phyloP scores from a whole-genome alignment of 163 green algal genomes.

The Prototheca stagnorum region DNA sequence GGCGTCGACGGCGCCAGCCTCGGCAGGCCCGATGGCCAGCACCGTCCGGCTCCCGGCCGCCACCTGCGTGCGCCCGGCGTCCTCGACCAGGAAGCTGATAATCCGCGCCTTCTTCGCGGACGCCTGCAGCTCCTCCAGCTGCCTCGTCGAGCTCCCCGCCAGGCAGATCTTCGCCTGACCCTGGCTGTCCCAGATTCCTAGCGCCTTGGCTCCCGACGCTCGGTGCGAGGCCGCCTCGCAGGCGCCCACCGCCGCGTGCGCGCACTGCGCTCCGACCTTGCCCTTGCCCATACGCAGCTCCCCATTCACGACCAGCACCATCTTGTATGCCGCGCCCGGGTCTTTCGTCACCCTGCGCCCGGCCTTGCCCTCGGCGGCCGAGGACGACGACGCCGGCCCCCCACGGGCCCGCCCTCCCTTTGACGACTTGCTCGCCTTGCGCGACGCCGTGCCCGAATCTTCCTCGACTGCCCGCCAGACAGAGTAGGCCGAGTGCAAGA shows the following conservation, averaged over 20 bases:
- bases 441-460: no score
- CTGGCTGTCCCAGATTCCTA: conserved; percentile 48
- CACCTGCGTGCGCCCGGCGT: conserved; percentile 61
- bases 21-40: conserved; percentile 57
- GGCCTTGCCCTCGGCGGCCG: no score
- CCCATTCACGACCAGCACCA: conserved; percentile 19
- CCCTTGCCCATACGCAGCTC: conserved; percentile 57
- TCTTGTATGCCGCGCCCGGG: conserved; percentile 6
- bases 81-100: conserved; percentile 38
- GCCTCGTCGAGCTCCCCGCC: no score
- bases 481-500: no score
- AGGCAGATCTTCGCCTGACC: conserved; percentile 66
- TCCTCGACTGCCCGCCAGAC: no score
- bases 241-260: conserved; percentile 48
- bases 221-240: no score
- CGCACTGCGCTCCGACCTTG: conserved; percentile 63
- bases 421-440: no score
- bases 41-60: conserved; percentile 51
- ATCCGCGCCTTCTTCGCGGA: conserved; percentile 21
- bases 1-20: conserved; percentile 33
- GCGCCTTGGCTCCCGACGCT: no score
- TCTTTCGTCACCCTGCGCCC: no score
- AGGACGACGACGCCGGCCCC: no score
- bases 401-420: no score
- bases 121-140: conserved; percentile 20